Evolutionary conservation across 2,329 filamentous ascomycete genomes (phyloP).

Genomic region (Penicillium sp.): DNA sequence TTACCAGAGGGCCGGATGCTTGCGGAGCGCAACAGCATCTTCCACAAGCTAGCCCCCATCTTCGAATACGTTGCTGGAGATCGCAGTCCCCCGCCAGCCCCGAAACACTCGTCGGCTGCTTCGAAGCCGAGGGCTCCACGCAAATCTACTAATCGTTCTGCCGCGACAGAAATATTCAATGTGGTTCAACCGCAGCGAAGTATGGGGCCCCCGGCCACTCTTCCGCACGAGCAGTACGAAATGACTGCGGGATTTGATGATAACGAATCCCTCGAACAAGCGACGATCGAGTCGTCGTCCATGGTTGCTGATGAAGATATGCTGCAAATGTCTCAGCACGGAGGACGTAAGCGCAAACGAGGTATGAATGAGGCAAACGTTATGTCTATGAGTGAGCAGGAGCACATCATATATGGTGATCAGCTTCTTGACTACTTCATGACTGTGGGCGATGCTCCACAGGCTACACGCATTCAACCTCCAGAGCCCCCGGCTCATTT

Average conservation of each 20-base stretch:
- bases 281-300: slow-evolving; percentile 78
- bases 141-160: slow-evolving; percentile 56
- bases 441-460: slow-evolving; percentile 72
- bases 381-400: slow-evolving; percentile 66
- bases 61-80: slow-evolving; percentile 86
- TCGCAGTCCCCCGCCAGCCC: slow-evolving; percentile 86
- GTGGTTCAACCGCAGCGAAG: slow-evolving; percentile 30
- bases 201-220: slow-evolving; percentile 34
- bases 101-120: slow-evolving; percentile 72
- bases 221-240: slow-evolving; percentile 65
- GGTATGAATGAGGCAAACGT: slow-evolving; percentile 59
- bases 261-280: slow-evolving; percentile 78
- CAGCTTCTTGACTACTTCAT: slow-evolving; percentile 95
- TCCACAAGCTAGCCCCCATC: slow-evolving; percentile 78
- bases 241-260: slow-evolving; percentile 64
- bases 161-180: slow-evolving; percentile 33
- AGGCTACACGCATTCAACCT: slow-evolving; percentile 54
- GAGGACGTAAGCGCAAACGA: slow-evolving; percentile 73
- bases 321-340: slow-evolving; percentile 66
- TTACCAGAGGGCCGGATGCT: slow-evolving; percentile 75
- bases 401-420: slow-evolving; percentile 88
- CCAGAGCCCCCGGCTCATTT: slow-evolving; percentile 83
- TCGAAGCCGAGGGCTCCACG: slow-evolving; percentile 76
- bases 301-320: slow-evolving; percentile 82
- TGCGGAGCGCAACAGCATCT: slow-evolving; percentile 81